Percentiles rank a stretch among this genome's conserved stretches.
Conservation (phyloP, 2,329 filamentous ascomycete species). For the Allantophomopsis lycopodina region DNA sequence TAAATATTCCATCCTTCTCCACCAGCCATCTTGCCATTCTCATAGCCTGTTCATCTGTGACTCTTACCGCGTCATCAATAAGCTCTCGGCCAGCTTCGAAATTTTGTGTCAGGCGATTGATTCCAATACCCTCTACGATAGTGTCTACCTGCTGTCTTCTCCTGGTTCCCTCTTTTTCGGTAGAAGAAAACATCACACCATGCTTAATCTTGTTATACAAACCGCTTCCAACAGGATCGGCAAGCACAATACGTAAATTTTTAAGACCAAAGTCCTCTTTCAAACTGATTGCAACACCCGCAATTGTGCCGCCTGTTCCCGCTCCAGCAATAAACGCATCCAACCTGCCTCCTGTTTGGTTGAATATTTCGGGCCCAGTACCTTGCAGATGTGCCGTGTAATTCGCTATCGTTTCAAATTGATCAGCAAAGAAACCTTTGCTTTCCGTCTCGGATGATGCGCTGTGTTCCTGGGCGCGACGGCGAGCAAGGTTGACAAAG, state of each 20-base stretch:
- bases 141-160: conserved; percentile 86
- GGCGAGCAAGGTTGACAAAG: conserved; percentile 84
- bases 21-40: conserved; percentile 95
- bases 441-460: conserved; percentile 41
- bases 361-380: conserved; percentile 82
- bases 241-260: conserved; percentile 58
- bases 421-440: conserved; percentile 84
- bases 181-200: conserved; percentile 88
- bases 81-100: conserved; percentile 78
- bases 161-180: conserved; percentile 82
- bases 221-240: conserved; percentile 88
- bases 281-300: conserved; percentile 71
- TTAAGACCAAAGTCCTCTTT: conserved; percentile 41
- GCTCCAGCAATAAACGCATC: conserved; percentile 90
- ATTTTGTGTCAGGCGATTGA: conserved; percentile 89
- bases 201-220: conserved; percentile 85
- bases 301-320: conserved; percentile 87
- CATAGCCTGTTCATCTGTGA: conserved; percentile 79
- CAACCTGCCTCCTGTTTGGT: conserved; percentile 58
- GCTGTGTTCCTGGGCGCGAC: conserved; percentile 64
- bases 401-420: conserved; percentile 88
- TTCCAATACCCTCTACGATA: conserved; percentile 89
- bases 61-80: conserved; percentile 79
- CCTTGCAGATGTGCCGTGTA: conserved; percentile 69
- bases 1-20: conserved; percentile 87